Evolutionary conservation across 257 asterid species (phyloP).

Genomic region (Perilla frutescens): DNA sequence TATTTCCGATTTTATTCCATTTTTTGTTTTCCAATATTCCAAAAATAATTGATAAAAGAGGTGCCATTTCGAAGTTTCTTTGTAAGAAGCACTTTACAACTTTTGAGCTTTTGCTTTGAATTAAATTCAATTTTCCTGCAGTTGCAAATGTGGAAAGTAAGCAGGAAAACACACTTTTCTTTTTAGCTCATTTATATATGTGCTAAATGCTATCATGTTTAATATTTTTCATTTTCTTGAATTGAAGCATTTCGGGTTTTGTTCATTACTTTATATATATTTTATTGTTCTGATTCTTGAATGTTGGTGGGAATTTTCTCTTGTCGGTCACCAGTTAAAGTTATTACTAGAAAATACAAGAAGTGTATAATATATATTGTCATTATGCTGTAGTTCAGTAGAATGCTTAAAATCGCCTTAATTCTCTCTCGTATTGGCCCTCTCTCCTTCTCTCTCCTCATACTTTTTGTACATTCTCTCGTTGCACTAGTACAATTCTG

Average conservation of each 20-base stretch:
- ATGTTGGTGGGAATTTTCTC: slow-evolving; percentile 48
- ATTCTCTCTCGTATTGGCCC: slow-evolving; percentile 43
- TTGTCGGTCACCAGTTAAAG: slow-evolving; percentile 36
- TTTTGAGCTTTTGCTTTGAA: slow-evolving; percentile 7
- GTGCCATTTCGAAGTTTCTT: slow-evolving; percentile 9
- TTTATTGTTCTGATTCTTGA: slow-evolving; percentile 30
- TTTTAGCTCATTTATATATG: neutral
- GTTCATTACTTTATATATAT: slow-evolving; percentile 15
- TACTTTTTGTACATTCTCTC: slow-evolving; percentile 51
- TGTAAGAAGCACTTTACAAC: slow-evolving; percentile 30
- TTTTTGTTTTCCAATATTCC: slow-evolving; percentile 4
- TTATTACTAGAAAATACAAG: neutral
- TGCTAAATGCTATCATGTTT: neutral
- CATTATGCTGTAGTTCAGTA: slow-evolving; percentile 25
- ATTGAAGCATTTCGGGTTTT: slow-evolving; percentile 5
- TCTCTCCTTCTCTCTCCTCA: slow-evolving; percentile 29
- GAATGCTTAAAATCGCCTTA: slow-evolving; percentile 53
- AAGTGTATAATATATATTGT: neutral
- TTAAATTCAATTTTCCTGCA: neutral
- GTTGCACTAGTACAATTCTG: neutral
- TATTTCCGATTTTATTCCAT: neutral
- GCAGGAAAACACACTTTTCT: neutral
- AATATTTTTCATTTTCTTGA: slow-evolving; percentile 15
- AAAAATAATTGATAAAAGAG: neutral
- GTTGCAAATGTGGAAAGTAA: neutral